Evolutionary conservation across 2,329 filamentous ascomycete genomes (phyloP), one percentile per base, ranked within the genome.

Genomic region (Cladorrhinum sp.): DNA sequence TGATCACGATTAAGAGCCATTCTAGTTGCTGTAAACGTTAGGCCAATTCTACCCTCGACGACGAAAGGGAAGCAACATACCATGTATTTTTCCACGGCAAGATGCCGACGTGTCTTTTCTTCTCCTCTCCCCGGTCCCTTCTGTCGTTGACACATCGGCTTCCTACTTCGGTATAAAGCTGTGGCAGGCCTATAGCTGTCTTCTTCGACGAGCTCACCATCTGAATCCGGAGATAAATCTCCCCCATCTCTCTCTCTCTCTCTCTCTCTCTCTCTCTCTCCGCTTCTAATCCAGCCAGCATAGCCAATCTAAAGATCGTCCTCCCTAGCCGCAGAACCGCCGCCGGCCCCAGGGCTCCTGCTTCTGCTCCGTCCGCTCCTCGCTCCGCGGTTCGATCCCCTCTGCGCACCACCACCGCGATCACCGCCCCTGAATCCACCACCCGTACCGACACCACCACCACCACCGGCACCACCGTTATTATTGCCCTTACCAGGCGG

Each of bases 401-500:
- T 74, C 14, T 36, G 33, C 33, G 76, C 75, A 2, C 74, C 73
- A 30, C 76, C 73, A n/a, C 26, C 26, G 20, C 75, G 76, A 46
- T 46, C 42, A 46, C 42, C 42, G 5, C 42, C 42, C 10, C 42
- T 46, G 8, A 21, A 21, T 55, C 77, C 75, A 53, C 67, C 66
- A 20, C 69, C 65, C 53, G 65, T 69, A 58, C 70, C 10, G 76
- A n/a, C n/a, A n/a, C n/a, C 75, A 2, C 74, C 73, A 30, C 76
- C 73, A 2, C 26, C 26, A 21, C 75, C 76, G 16, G 3, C 42
- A 46, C 42, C 42, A 57, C 70, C 14, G 76, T 65, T 69, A 14
- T 55, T 48, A n/a, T 69, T 72, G 39, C 55, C 64, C 72, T 86
- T 87, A 59, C 79, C 82, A 18, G 87, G 89, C 16, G 90, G 90